A percentile compares a stretch with the other conserved stretches of the same genome.
These are phyloP conservation scores for Diaporthe australafricana DNA, from an alignment of 2,329 filamentous ascomycete species.

Conservation along the genomic window DNA sequence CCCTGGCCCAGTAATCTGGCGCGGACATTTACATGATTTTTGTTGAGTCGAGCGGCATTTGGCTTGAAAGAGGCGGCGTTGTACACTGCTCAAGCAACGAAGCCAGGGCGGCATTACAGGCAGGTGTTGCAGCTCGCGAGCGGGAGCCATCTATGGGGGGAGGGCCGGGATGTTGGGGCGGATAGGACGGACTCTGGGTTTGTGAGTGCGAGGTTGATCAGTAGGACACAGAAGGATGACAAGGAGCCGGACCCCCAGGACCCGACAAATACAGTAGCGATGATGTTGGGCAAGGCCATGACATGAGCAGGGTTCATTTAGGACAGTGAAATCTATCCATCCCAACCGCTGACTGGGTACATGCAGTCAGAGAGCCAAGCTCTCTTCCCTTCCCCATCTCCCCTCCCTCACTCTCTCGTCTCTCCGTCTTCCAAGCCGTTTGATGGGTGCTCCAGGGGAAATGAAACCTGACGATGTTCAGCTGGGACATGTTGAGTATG, in stretches of 20 bases:
- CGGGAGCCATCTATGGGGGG: neutral
- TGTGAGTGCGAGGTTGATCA: neutral
- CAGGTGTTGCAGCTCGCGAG: neutral
- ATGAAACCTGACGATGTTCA: neutral
- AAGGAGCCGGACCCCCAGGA: neutral
- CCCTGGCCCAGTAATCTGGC: conserved; percentile 30
- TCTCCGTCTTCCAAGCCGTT: neutral
- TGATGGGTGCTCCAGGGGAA: neutral
- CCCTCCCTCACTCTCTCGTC: neutral
- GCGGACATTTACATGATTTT: conserved; percentile 12
- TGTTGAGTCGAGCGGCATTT: neutral
- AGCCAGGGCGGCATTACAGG: neutral
- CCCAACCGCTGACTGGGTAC: neutral
- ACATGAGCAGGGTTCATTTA: neutral
- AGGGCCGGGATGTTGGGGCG: neutral
- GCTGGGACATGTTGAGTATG: neutral
- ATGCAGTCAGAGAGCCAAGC: neutral
- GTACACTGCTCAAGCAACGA: too few species aligned
- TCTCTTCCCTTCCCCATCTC: neutral
- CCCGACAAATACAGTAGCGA: neutral
- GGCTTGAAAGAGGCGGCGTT: neutral
- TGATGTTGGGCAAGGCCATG: neutral
- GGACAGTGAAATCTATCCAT: neutral
- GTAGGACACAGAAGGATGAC: neutral
- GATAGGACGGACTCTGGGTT: neutral